Base-by-base conservation (phyloP, 129 eudicot genomes). In the Arctium minus region DNA sequence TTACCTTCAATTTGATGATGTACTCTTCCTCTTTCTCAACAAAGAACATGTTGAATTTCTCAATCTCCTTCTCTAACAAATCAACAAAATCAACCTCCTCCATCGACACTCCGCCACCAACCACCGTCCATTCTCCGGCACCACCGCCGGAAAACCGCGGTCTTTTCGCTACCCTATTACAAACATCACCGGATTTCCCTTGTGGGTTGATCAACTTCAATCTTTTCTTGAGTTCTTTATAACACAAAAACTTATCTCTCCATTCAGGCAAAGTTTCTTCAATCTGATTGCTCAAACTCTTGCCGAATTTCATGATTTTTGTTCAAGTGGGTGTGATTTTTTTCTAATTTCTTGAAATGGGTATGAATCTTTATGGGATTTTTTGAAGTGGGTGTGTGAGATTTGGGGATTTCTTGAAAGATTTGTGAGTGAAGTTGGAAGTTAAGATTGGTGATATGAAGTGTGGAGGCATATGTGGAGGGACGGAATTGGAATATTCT, bases 1-100 rank as follows among this genome's bases (percentile, higher is more conserved):
- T 27, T 85, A 94, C 98, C 98, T 94, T 94, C 6, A 90, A 81
- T 86, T 87, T 83, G 81, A 94, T 94, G 75, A 94, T 91, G 74
- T 94, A 94, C 71, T 94, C 98, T 70, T 94, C 98, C 68, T 94
- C 97, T 78, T 92, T 85, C 86, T 94, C 98, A 53, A 92, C 89
- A 31, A 94, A 94, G 80, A 94, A 94, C 17, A 85, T 11, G 79
- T 94, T 94, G 53, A 94, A 94, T 74, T 94, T 94, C 88, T 94
- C 96, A 30, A 94, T 79, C 89, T 94, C 97, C 35, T 88, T 94
- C 84, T 94, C 97, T 74, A 94, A 81, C 88, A 94, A 80, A 85
- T 86, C 83, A 36, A 94, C 87, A 65, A 94, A 94, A 82, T 94
- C 88, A 72, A 82, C 78, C 90, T 90, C 97, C 80, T 87, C 97